Evolutionary conservation across 2,329 filamentous ascomycete genomes (phyloP), one percentile per base, ranked within the genome.

Genomic region (Whalleya microplaca): DNA sequence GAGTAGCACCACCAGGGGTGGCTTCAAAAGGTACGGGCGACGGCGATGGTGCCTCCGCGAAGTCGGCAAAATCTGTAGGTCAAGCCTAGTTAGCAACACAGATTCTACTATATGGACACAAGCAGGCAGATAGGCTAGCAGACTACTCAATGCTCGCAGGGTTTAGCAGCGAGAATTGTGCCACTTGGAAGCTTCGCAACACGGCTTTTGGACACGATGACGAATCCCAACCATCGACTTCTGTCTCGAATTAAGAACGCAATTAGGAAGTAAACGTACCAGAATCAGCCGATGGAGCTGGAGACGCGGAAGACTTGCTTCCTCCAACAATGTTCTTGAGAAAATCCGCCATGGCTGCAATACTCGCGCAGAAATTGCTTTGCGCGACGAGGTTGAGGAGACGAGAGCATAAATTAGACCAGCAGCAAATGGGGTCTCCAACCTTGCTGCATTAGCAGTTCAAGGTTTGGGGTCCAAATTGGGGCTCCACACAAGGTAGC

Each of bases 1-100:
- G 73, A 54, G 80, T 75, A 61, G 80, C 75, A 57, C 79, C 75
- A 56, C 76, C 76, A 44, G 79, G 75, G 45, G 75, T 73, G 47
- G 78, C 73, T 48, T 76, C 76, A 70, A 80, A 73, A 58, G 83
- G 75, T 18, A 71, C 76, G 55, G 82, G 83, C 21, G 79, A 74
- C 54, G 91, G 87, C 19, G 89, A 86, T 63, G 92, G 85, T 66
- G 87, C 89, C 63, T 86, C 88, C 58, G 92, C 91, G 71, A 96
- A 98, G 80, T 97, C 94, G 77, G 91, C 92, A 74, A 97, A 97
- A 78, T 96, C 93, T 96, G 72, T 40, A 42, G 48, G 48, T 50
- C 57, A 44, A 59, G 44, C 46, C 53, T 27, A 64, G 65, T 52
- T 53, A 49, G 68, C 40, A 40, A 7, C 32, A 46, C 32, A 48